Base-by-base conservation (phyloP, 2,329 filamentous ascomycete species). In the Albophoma yamanashiensis region DNA sequence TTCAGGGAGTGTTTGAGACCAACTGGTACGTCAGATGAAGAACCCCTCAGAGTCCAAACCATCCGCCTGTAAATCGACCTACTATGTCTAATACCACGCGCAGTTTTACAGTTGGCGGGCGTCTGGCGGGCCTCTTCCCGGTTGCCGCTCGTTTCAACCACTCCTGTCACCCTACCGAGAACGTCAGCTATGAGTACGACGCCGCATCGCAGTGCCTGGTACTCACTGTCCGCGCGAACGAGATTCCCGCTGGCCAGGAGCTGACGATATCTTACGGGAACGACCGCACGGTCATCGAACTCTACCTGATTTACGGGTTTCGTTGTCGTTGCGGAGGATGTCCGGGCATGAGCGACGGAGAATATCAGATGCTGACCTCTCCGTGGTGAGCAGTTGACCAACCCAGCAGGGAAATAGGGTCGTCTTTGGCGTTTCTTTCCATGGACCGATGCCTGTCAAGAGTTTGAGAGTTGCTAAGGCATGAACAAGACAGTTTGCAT, bases 101-200 rank as follows among this genome's bases (percentile, higher is more conserved):
- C 55, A 73, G 73, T 58, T 71, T 75, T 50, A 64, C 67, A 1
- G 67, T 68, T 11, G 47, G 39, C 1, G 59, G 61, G 0, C 63
- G 64, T 3, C 64, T 68, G 8, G 76, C 73, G 0, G 75, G 73
- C 1, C 62, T 84, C 2, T 84, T 83, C 60, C 73, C 78, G 0
- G 71, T 81, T 7, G 80, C 78, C 0, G 78, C 82, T 0, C 75
- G 82, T 2, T 85, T 86, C 70, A 86, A 86, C 66, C 83, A 86
- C 66, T 78, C 82, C 0, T 86, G 83, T 65, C 61, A 64, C 1
- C 73, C 75, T 0, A 67, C 64, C 3, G 67, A 74, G 59, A 82
- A 78, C 52, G 66, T 83, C 34, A 63, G 70, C 1, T 85, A 80
- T 65, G 63, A 55, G 0, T 82, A 76, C 63, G 73, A 80, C 57